phyloP scores from a whole-genome alignment of 257 asterid genomes.

The Scutellaria barbata region DNA sequence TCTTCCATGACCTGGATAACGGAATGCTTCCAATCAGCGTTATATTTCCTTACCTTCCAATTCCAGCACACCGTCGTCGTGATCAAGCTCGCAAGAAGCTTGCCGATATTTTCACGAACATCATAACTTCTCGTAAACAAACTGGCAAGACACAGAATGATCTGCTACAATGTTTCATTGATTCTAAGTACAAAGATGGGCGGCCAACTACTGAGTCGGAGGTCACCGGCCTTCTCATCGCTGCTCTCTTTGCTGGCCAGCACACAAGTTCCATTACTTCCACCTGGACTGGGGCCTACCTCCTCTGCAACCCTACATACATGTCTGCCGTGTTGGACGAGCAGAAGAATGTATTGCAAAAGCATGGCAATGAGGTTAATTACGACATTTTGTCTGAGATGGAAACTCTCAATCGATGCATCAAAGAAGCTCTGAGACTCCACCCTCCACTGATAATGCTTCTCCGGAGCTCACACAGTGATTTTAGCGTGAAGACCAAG shows the following conservation, averaged over 20 bases:
- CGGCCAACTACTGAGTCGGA: conserved; percentile 77
- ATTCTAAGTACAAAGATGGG: conserved; percentile 93
- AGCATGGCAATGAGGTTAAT: conserved; percentile 74
- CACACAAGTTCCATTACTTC: conserved; percentile 98
- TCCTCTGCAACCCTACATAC: conserved; percentile 70
- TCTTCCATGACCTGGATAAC: conserved; percentile 90
- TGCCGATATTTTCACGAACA: conserved; percentile 64
- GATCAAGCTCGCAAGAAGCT: conserved; percentile 93
- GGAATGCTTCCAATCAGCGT: conserved; percentile 98
- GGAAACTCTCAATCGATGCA: conserved; percentile 84
- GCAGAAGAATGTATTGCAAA: conserved; percentile 66
- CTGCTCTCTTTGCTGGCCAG: conserved; percentile 97
- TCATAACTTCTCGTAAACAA: conserved; percentile 71
- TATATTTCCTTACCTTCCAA: conserved; percentile 85
- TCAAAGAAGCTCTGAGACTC: conserved; percentile 90
- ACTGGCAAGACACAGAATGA: conserved; percentile 68
- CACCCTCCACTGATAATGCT: conserved; percentile 97
- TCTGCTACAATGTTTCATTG: conserved; percentile 89
- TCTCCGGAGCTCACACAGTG: conserved; percentile 82
- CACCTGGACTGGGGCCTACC: conserved; percentile 95
- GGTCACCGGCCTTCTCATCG: conserved; percentile 87
- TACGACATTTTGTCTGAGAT: conserved; percentile 88
- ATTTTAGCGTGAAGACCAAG: conserved; percentile 73
- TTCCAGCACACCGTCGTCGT: conserved; percentile 90
- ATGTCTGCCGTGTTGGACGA: conserved; percentile 79